Evolutionary conservation across 352 stramenopile genomes (phyloP), one percentile per base, ranked within the genome.

Genomic region (Phytophthora kernoviae): DNA sequence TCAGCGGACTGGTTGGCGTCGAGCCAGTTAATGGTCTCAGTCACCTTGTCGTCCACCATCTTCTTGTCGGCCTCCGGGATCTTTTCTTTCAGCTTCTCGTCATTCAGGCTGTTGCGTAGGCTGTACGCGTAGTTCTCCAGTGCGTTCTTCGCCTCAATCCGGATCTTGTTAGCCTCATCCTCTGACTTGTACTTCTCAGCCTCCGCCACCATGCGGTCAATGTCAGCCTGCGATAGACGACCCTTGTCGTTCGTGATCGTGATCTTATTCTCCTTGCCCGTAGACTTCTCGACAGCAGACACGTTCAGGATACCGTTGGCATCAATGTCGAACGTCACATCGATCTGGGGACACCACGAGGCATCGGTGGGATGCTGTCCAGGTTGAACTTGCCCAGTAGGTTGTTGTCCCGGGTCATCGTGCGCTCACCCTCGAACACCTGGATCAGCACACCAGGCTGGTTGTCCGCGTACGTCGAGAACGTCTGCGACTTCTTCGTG

Each of bases 231-330:
- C 39, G 84, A 97, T 14, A 99, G 81, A 68, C 97, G 92, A 54
- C 96, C 97, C 84, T 98, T 99, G 68, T 99, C 97, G 56, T 97
- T 96, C 27, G 96, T 99, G 68, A 99, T 99, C 47, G 96, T 99
- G 70, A 99, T 99, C 84, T 98, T 98, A 61, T 90, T 86, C 70
- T 87, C 79, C 88, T 98, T 99, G 63, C 96, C 96, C 20, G 97
- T 99, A 67, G 90, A 97, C 88, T 99, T 90, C 62, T 90, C 81
- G 20, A 90, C 75, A 12, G 95, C 96, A 45, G 84, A 94, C 26
- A 99, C 95, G 69, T 98, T 97, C 61, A 99, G 73, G 73, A 98
- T 97, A 57, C 91, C 93, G 59, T 87, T 90, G 21, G 79, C 87
- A 62, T 97, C 91, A 52, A 96, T 91, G 55, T 96, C 82, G 65